Evolutionary conservation across 2,329 filamentous ascomycete genomes (phyloP).

Genomic region (Trichophyton equinum): DNA sequence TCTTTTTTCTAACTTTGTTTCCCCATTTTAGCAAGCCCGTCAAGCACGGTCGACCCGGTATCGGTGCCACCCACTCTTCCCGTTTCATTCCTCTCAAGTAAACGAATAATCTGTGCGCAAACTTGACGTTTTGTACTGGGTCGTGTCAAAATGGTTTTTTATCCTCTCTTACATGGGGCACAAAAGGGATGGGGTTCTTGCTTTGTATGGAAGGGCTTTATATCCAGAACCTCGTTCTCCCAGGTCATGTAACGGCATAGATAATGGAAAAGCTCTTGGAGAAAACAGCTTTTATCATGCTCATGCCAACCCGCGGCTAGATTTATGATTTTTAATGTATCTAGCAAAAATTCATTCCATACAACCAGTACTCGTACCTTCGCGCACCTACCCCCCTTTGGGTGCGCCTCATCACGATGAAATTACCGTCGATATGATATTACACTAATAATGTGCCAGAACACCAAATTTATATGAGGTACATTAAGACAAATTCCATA

Average conservation of each 20-base stretch:
- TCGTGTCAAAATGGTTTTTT: slow-evolving; percentile 4
- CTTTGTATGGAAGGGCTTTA: slow-evolving; percentile 5
- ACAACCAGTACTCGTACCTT: not conserved
- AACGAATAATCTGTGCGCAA: slow-evolving; percentile 23
- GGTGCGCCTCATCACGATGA: too few species aligned
- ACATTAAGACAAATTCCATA: too few species aligned
- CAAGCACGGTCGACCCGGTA: slow-evolving; percentile 99
- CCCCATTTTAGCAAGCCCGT: slow-evolving; percentile 68
- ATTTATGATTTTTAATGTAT: slow-evolving; percentile 7
- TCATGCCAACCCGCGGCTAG: slow-evolving; percentile 1
- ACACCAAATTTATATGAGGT: too few species aligned
- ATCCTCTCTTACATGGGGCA: slow-evolving; percentile 1
- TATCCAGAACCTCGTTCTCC: slow-evolving; percentile 2
- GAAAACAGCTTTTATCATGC: not conserved
- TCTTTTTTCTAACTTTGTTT: not conserved
- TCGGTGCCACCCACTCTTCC: slow-evolving; percentile 99
- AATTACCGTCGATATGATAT: too few species aligned
- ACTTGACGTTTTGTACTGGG: slow-evolving; percentile 10
- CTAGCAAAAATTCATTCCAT: slow-evolving; percentile 6
- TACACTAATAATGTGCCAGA: too few species aligned
- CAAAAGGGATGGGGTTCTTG: slow-evolving; percentile 2
- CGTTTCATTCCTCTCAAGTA: slow-evolving; percentile 99
- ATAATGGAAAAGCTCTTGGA: not conserved
- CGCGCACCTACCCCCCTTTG: too few species aligned
- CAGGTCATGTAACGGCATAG: slow-evolving; percentile 1